A percentile compares a stretch with the other conserved stretches of the same genome.
These are phyloP conservation scores for Triticum monococcum DNA, from an alignment of 176 grass and related monocot species.

Conservation along the genomic window DNA sequence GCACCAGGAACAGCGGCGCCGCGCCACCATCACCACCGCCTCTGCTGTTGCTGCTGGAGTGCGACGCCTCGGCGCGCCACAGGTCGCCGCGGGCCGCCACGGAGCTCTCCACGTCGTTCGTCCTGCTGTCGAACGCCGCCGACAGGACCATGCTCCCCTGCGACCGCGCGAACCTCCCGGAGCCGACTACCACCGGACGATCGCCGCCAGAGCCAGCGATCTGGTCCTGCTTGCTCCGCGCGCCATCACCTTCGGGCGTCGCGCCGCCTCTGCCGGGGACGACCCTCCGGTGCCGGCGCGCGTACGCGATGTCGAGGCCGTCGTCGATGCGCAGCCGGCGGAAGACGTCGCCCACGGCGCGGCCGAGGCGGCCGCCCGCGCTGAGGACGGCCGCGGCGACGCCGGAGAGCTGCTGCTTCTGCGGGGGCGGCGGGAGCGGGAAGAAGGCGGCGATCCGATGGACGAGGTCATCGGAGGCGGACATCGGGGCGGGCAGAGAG, in stretches of 20 bases:
- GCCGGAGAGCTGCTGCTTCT: conserved; percentile 44
- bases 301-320: not conserved
- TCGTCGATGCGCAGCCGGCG: conserved; percentile 47
- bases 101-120: conserved; percentile 63
- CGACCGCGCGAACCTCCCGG: conserved; percentile 33
- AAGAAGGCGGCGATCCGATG: conserved; percentile 30
- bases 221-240: not conserved
- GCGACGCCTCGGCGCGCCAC: conserved; percentile 65
- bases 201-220: not conserved
- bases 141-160: conserved; percentile 59
- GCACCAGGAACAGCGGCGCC: conserved; percentile 51
- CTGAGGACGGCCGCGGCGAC: conserved; percentile 48
- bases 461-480: conserved; percentile 21
- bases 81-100: conserved; percentile 57
- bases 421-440: conserved; percentile 13
- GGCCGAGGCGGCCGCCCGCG: conserved; percentile 44
- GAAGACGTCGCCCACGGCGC: conserved; percentile 50
- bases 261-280: not conserved
- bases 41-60: conserved; percentile 22
- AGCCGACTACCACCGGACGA: not conserved
- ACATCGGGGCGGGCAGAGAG: not conserved
- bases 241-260: not conserved
- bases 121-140: conserved; percentile 55
- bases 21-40: not conserved
- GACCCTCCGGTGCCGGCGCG: no score